These are phyloP conservation scores for Anthracocystis panici-leucophaei DNA, from an alignment of 1,284 basidiomycete species.

Conservation along the genomic window DNA sequence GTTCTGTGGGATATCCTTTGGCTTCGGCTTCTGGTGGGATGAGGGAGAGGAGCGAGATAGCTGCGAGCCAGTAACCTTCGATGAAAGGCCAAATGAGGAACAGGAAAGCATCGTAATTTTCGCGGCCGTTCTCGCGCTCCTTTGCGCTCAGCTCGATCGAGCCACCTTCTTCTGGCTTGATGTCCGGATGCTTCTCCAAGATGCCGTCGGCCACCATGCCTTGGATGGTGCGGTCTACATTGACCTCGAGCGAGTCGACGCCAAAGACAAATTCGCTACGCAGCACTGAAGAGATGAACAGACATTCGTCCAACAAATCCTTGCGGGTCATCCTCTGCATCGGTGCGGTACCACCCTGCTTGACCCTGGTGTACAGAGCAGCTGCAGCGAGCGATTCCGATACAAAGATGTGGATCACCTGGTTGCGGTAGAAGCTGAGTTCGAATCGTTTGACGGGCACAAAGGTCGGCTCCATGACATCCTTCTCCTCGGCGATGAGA, in stretches of 20 bases:
- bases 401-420: conserved; percentile 68
- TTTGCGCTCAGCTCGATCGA: conserved; percentile 39
- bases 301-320: conserved; percentile 58
- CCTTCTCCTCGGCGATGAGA: conserved; percentile 64
- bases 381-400: conserved; percentile 58
- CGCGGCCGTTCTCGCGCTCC: conserved; percentile 66
- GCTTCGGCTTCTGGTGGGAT: conserved; percentile 44
- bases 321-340: conserved; percentile 65
- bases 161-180: conserved; percentile 39
- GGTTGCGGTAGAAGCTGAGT: conserved; percentile 70
- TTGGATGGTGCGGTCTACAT: conserved; percentile 62
- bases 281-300: conserved; percentile 67
- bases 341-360: conserved; percentile 67
- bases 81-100: conserved; percentile 67
- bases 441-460: conserved; percentile 69
- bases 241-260: conserved; percentile 66
- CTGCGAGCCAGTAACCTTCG: conserved; percentile 70
- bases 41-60: conserved; percentile 68
- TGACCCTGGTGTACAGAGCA: conserved; percentile 69
- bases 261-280: conserved; percentile 70
- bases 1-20: conserved; percentile 28
- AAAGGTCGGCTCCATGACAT: conserved; percentile 69
- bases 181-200: conserved; percentile 33
- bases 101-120: conserved; percentile 67
- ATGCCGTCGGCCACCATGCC: conserved; percentile 48